Base-by-base conservation (phyloP, 129 eudicot genomes). In the Saussurea involucrata region DNA sequence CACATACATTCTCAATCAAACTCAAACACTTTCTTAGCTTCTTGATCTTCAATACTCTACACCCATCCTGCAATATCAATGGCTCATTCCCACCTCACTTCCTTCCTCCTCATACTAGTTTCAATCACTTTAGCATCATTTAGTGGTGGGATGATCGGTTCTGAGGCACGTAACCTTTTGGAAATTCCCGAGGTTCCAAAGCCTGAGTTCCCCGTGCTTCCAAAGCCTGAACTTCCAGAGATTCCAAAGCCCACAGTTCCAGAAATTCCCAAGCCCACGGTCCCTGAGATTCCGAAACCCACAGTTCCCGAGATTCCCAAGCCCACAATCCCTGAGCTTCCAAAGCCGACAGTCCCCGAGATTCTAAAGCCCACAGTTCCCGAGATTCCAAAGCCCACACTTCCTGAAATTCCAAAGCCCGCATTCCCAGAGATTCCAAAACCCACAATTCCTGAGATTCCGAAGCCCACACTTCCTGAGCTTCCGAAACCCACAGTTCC, bases 91-190 rank as follows among this genome's bases (percentile, higher is more conserved):
- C 24, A 64, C 33, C 37, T 72, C 24, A 40, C 24, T 37, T 79
- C 28, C 17, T 63, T 79, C 10, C 37, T 79, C 24, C 29, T 79
- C 24, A 63, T 71, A 17, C 34, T 79, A 31, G 17, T 78, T 46
- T 63, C 71, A 15, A 24, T 78, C 72, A 70, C 77, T 63, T 71
- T 78, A 63, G 24, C 24, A 60, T 71, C 77, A 20, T 12, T 44
- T 0, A 22, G 18, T 44, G 72, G 66, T n/a, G 78, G 67, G 44
- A 63, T 11, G 24, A 25, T 37, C 20, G 0, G 24, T 24, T 29
- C 36, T 4, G 58, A 79, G 53, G 83, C 83, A 37, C 83, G 83
- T 6, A 63, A 28, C 6, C 78, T 79, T 27, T 79, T 79, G 72
- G 83, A 79, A 66, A 10, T 15, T 18, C 60, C 72, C 3, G 84